phyloP scores from a whole-genome alignment of 2,329 filamentous ascomycete genomes.

The Diaporthe velutina region DNA sequence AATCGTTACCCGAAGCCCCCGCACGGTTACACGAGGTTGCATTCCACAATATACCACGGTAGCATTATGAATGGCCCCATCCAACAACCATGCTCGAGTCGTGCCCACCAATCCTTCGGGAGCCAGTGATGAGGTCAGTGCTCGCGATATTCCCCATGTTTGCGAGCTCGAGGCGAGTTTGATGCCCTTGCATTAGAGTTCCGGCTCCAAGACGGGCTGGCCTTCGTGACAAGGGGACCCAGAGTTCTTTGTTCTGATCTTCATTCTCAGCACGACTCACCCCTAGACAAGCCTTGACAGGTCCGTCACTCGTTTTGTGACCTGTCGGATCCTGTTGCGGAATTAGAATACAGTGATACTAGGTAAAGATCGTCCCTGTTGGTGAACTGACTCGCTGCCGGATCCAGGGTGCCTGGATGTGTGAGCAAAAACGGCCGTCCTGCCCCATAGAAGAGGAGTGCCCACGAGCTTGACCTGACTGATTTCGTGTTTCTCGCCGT shows the following conservation, averaged over 20 bases:
- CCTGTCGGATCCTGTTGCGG: conserved; percentile 27
- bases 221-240: conserved; percentile 9
- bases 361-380: conserved; percentile 13
- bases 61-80: background rate
- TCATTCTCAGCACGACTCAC: background rate
- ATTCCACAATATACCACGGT: conserved; percentile 9
- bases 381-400: conserved; percentile 17
- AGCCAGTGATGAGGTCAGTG: conserved; percentile 11
- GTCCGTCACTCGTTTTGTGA: conserved; percentile 3
- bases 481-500: background rate
- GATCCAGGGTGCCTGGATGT: background rate
- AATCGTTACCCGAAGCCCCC: background rate
- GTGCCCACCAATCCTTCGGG: background rate
- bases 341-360: background rate
- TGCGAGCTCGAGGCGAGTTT: too few relatives aligned
- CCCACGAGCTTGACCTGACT: background rate
- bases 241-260: background rate
- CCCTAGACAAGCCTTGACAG: background rate
- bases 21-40: conserved; percentile 22
- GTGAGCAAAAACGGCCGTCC: background rate
- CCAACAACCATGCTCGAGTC: conserved; percentile 7
- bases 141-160: background rate
- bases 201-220: background rate
- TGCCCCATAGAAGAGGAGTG: conserved; percentile 19
- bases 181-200: conserved; percentile 10